Base-by-base conservation (phyloP, 148 eudicot genomes). In the Persicaria maculosa region DNA sequence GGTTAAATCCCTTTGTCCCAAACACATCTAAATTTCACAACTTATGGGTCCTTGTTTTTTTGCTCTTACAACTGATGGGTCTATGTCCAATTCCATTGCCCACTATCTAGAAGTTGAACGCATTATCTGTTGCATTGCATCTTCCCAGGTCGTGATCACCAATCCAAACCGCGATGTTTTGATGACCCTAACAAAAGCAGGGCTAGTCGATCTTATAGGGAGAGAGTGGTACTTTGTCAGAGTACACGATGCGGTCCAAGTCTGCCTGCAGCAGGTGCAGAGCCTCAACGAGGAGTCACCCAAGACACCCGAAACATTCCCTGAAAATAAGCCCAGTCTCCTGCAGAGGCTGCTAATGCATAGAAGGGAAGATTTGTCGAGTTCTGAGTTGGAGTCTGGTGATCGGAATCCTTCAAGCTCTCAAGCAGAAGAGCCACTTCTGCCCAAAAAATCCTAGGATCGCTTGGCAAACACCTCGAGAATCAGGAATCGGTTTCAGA, bases 141-240 rank as follows among this genome's bases (percentile, higher is more conserved):
- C 20, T 17, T 55, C 47, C 16, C 89, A 94, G 98, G 83, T 88
- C 40, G 97, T 92, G 57, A 85, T 96, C 68, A 76, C 99, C 59
- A 92, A 96, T 73, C 99, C 97, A 44, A 96, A 92, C 80, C 86
- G 88, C 25, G 94, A 89, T 46, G 99, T 96, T 78, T 81, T 96
- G 70, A 59, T 86, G 83, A 90, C 93, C 45, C 80, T 96, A 67
- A 77, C 92, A 68, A 85, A 79, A 79, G 82, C 99, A 9, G 93
- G 97, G n/a, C 73, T 92, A 31, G 90, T 96, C 36, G 97, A 96
- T 19, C 79, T 89, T 68, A 85, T 96, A 9, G 99, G 99, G 36
- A 88, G 87, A 79, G 97, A 96, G 78, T 96, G 99, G 99, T 92
- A 77, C 79, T 96, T 95, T 44, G 99, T 96, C 77, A 89, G 99